Percentiles rank a stretch among this genome's conserved stretches.
Evolutionary conservation across 2,329 filamentous ascomycete species (phyloP).

Genomic region (Chaetomium sp.): DNA sequence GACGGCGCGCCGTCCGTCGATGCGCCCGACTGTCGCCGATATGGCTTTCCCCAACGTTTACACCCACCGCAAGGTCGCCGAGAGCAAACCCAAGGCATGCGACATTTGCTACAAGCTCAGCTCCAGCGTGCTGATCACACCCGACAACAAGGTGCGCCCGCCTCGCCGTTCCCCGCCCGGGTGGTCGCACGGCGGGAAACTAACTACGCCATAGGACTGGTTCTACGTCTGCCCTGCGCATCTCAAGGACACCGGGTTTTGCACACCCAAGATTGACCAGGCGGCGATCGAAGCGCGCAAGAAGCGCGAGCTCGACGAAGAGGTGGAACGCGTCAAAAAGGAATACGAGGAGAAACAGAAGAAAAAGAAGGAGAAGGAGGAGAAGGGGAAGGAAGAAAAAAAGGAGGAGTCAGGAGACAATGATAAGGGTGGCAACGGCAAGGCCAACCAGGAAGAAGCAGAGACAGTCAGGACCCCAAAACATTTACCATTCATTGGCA

Average conservation of each 20-base stretch:
- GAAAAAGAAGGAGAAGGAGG: constrained; percentile 62
- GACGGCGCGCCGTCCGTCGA: neutral
- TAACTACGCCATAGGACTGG: constrained; percentile 52
- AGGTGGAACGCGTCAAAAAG: constrained; percentile 60
- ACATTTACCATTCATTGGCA: no score
- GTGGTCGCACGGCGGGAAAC: neutral
- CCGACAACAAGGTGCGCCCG: constrained; percentile 70
- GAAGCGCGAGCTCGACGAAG: constrained; percentile 59
- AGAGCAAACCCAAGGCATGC: constrained; percentile 75
- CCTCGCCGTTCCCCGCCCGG: neutral
- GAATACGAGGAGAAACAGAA: constrained; percentile 70
- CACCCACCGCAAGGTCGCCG: constrained; percentile 78
- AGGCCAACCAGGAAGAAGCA: constrained; percentile 28
- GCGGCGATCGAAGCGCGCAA: constrained; percentile 57
- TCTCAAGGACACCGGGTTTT: constrained; percentile 77
- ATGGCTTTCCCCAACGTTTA: constrained; percentile 71
- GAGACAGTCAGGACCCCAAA: constrained; percentile 22
- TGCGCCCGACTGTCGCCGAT: neutral
- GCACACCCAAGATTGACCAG: constrained; percentile 64
- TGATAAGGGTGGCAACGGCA: constrained; percentile 32
- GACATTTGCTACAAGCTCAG: constrained; percentile 88
- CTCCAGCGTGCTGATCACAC: constrained; percentile 78
- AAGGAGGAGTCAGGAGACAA: constrained; percentile 24
- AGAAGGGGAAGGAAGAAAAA: constrained; percentile 46
- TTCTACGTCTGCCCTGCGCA: constrained; percentile 87